A percentile compares a stretch with the other conserved stretches of the same genome.
These are phyloP conservation scores for Rugonectria rugulosa DNA, from an alignment of 2,329 filamentous ascomycete genomes.

Conservation along the genomic window DNA sequence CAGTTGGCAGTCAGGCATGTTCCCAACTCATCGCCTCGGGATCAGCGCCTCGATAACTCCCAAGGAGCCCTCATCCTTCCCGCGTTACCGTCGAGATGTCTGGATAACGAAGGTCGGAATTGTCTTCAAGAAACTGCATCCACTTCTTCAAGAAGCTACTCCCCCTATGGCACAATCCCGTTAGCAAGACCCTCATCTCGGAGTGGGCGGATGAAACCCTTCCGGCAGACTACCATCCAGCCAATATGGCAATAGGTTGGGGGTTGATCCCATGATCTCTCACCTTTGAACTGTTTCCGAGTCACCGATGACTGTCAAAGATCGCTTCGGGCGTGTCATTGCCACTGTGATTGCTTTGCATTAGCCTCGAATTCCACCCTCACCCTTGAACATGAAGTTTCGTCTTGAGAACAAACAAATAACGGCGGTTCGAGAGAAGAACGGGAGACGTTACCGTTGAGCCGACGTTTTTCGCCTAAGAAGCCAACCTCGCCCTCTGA, in stretches of 20 bases:
- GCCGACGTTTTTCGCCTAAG: slow-evolving; percentile 84
- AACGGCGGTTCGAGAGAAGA: slow-evolving; percentile 13
- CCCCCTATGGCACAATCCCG: slow-evolving; percentile 62
- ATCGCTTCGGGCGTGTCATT: slow-evolving; percentile 93
- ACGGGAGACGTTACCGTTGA: slow-evolving; percentile 76
- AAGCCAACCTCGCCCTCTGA: slow-evolving; percentile 88
- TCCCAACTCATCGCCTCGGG: background rate
- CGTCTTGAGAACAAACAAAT: slow-evolving; percentile 3
- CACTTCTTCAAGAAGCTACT: slow-evolving; percentile 85
- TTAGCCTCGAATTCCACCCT: slow-evolving; percentile 26
- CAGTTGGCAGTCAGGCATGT: background rate
- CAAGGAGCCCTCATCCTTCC: slow-evolving; percentile 15
- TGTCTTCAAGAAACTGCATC: slow-evolving; percentile 91
- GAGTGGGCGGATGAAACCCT: slow-evolving; percentile 30
- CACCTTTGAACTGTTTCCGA: slow-evolving; percentile 91
- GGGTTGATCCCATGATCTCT: slow-evolving; percentile 51
- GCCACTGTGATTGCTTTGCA: slow-evolving; percentile 74
- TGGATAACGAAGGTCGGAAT: slow-evolving; percentile 90
- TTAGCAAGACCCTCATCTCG: slow-evolving; percentile 33
- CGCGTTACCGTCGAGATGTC: slow-evolving; percentile 59
- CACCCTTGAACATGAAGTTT: slow-evolving; percentile 9
- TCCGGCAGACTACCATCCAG: slow-evolving; percentile 26
- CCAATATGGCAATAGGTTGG: slow-evolving; percentile 19
- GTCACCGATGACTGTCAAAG: slow-evolving; percentile 90
- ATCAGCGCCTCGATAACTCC: background rate